Evolutionary conservation across 2,329 filamentous ascomycete genomes (phyloP), one percentile per base, ranked within the genome.

Genomic region (Venturiaceae sp.): DNA sequence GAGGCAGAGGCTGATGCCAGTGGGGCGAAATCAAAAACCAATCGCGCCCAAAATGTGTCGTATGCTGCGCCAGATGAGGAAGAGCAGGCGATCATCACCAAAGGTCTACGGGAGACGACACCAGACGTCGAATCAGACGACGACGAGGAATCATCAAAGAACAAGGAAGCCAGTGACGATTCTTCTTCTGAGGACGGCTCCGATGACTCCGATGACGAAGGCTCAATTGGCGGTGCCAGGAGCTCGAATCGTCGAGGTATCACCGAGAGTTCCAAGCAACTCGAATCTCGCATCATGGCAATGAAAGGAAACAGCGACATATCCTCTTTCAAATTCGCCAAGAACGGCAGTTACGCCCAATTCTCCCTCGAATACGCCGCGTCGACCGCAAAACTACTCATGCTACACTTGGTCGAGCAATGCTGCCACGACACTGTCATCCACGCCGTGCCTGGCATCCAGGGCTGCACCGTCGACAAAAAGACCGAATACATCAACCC

Each of bases 11-110:
- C 72, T 58, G 77, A 79, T 63, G 75, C 83, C 54, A 92, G 84
- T 3, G 83, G 81, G 62, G 83, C 83, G 64, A 95, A 90, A 74
- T 81, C 85, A 67, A 83, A 82, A 65, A 83, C 84, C 50, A 94
- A 95, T 69, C 85, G 88, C 41, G 78, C 81, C 56, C 88, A 96
- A 72, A 88, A 87, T 32, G 85, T 92, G 2, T 94, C 90, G 14
- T 97, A 96, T 65, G 92, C 90, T 39, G 89, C 86, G 34, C 95
- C 54, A 26, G 94, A 97, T 68, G 92, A 96, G 5, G 92, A 92
- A 3, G 94, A 97, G 67, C 83, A 90, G 64, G 85, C 81, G 36
- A 84, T 95, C 34, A 60, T 37, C 30, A 44, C 60, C 44, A 52
- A 62, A 58, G 32, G 44, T 54, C 7, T 30, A 19, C 19, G 52